Evolutionary conservation across 106 monocot genomes (phyloP).

Genomic region (Amphibolis antarctica): DNA sequence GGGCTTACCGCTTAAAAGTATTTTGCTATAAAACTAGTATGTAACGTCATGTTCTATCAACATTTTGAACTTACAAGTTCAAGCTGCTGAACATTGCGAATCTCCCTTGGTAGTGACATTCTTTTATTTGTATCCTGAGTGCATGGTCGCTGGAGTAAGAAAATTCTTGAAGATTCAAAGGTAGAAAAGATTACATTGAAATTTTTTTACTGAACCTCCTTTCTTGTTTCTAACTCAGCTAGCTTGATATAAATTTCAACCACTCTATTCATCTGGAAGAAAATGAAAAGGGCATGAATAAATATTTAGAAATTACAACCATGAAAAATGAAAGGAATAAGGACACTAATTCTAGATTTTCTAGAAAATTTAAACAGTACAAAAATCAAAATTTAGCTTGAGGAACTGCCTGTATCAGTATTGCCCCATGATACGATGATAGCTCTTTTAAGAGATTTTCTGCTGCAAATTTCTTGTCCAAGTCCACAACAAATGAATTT

Average conservation of each 20-base stretch:
- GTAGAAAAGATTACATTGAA: neutral
- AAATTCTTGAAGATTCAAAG: neutral
- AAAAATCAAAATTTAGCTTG: constrained; percentile 1
- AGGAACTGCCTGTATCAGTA: constrained; percentile 61
- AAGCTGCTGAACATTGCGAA: constrained; percentile 71
- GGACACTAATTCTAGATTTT: neutral
- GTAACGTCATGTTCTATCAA: neutral
- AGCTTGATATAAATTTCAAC: constrained; percentile 96
- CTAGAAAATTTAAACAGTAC: no score
- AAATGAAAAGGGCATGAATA: constrained; percentile 1
- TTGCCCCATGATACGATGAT: constrained; percentile 56
- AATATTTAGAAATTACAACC: neutral
- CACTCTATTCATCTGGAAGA: constrained; percentile 86
- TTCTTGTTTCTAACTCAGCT: constrained; percentile 92
- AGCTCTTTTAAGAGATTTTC: constrained; percentile 82
- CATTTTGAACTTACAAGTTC: constrained; percentile 67
- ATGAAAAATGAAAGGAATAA: neutral
- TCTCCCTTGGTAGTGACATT: constrained; percentile 78
- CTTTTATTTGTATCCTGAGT: constrained; percentile 81
- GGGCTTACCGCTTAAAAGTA: no score
- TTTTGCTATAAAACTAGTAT: neutral
- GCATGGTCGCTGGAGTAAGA: neutral
- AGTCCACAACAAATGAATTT: constrained; percentile 90
- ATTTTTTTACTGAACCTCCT: constrained; percentile 43
- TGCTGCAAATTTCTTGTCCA: constrained; percentile 90